Conservation (phyloP, 345 rosid genomes). For the Syzygium grande region DNA sequence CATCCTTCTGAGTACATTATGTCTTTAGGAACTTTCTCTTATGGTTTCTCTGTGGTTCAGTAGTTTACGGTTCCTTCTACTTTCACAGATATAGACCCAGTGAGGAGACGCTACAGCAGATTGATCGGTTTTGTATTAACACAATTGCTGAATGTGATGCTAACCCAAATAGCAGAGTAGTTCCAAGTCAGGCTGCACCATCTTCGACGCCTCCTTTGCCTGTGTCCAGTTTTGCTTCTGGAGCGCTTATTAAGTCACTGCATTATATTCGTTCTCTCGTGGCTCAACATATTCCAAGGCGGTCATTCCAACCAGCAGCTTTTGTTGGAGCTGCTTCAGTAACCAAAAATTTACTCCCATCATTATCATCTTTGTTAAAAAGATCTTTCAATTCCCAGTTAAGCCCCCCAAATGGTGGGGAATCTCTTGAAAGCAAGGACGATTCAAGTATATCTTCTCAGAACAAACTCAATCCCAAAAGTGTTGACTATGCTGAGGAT, state of each 20-base stretch:
- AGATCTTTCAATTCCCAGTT: constrained; percentile 82
- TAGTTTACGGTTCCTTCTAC: constrained; percentile 1
- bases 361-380: constrained; percentile 75
- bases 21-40: not conserved
- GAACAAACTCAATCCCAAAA: constrained; percentile 58
- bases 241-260: constrained; percentile 81
- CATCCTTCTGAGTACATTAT: not conserved
- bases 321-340: constrained; percentile 75
- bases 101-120: constrained; percentile 84
- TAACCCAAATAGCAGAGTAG: constrained; percentile 42
- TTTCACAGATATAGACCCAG: constrained; percentile 87
- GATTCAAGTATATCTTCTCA: constrained; percentile 43
- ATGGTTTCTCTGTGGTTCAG: not conserved
- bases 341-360: constrained; percentile 70
- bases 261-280: constrained; percentile 92
- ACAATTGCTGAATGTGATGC: constrained; percentile 69
- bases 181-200: constrained; percentile 33
- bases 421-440: constrained; percentile 64
- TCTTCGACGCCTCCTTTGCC: constrained; percentile 53
- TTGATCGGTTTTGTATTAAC: constrained; percentile 78
- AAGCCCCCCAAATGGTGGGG: constrained; percentile 53
- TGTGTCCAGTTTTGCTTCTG: constrained; percentile 81
- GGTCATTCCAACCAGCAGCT: constrained; percentile 83
- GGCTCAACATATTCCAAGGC: constrained; percentile 74
- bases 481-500: constrained; percentile 52